Conservation (phyloP, 2,329 filamentous ascomycete species). For the Curvularia lunata region DNA sequence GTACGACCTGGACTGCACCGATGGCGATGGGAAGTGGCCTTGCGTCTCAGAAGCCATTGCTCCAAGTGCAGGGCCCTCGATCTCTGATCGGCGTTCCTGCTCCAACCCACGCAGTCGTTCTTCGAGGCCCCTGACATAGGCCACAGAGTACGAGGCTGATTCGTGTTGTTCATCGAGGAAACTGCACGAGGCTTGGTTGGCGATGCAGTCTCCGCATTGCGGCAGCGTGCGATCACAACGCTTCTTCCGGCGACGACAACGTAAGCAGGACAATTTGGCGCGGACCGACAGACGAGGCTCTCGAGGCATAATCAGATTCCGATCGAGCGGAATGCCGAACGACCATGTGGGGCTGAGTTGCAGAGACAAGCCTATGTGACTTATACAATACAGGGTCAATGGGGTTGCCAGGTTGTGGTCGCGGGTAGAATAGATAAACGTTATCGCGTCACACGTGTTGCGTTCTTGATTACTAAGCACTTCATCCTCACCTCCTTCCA, state of each 20-base stretch:
- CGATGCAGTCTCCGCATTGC: neutral
- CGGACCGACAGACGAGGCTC: neutral
- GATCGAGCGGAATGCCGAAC: neutral
- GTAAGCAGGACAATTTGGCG: neutral
- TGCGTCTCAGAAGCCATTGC: neutral
- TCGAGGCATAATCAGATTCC: neutral
- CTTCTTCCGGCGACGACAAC: neutral
- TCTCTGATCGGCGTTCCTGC: neutral
- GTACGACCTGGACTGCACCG: neutral
- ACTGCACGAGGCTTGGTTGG: neutral
- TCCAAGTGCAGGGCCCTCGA: neutral
- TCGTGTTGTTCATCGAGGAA: neutral
- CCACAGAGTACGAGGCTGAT: neutral
- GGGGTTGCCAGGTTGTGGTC: neutral
- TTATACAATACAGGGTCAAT: neutral
- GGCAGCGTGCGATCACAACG: neutral
- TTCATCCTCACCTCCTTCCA: neutral
- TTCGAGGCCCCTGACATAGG: neutral
- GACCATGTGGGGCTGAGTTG: neutral
- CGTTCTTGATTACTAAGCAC: neutral
- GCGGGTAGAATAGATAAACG: neutral
- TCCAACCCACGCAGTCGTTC: neutral
- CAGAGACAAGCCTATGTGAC: neutral
- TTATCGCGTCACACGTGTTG: neutral
- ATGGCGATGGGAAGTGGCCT: neutral